Percentiles rank a stretch among this genome's conserved stretches.
These are phyloP conservation scores for Yamadazyma sp. DNA, from an alignment of 805 yeast genomes.

Conservation along the genomic window DNA sequence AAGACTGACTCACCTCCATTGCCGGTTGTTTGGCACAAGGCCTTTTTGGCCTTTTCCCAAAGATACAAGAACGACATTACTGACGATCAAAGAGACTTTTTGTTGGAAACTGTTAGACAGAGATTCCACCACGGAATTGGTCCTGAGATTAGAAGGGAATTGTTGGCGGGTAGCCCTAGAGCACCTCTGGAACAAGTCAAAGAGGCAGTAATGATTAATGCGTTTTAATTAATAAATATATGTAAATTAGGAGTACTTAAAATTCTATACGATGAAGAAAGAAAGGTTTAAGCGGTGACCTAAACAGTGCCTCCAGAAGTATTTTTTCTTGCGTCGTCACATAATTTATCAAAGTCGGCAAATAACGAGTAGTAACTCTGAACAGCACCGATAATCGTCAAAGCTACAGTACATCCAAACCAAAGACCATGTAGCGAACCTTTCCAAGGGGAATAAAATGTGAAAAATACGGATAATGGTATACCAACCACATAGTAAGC, in stretches of 20 bases:
- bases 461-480: slow-evolving; percentile 55
- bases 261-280: neutral
- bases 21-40: slow-evolving; percentile 98
- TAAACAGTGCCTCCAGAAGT: slow-evolving; percentile 18
- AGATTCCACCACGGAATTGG: slow-evolving; percentile 87
- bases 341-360: slow-evolving; percentile 37
- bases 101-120: slow-evolving; percentile 86
- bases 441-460: slow-evolving; percentile 48
- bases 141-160: slow-evolving; percentile 91
- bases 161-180: slow-evolving; percentile 81
- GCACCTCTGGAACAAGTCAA: slow-evolving; percentile 29
- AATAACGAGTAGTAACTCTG: slow-evolving; percentile 40
- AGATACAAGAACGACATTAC: slow-evolving; percentile 96
- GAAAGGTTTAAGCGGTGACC: neutral
- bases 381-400: slow-evolving; percentile 46
- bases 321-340: slow-evolving; percentile 40
- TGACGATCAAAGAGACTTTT: slow-evolving; percentile 95
- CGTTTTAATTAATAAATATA: slow-evolving; percentile 22
- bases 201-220: slow-evolving; percentile 41
- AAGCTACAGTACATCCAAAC: slow-evolving; percentile 58
- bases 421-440: slow-evolving; percentile 61
- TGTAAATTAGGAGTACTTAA: slow-evolving; percentile 5
- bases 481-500: slow-evolving; percentile 63
- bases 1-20: slow-evolving; percentile 48
- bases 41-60: slow-evolving; percentile 91